Conservation (phyloP, 2,329 filamentous ascomycete genomes). For the Tolypocladium paradoxum region DNA sequence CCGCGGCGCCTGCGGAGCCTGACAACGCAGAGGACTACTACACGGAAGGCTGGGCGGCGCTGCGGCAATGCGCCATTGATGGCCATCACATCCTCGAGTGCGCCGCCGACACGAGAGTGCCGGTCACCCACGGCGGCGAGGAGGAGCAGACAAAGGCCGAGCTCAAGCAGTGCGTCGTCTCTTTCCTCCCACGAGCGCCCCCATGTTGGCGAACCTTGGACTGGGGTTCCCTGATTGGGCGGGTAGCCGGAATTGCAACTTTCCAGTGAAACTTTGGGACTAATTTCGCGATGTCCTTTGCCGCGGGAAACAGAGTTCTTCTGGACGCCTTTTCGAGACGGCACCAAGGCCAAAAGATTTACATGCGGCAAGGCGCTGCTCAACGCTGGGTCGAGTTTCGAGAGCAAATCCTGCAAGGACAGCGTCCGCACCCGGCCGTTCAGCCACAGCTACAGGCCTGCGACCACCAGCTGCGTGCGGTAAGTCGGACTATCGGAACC, state of each 20-base stretch:
- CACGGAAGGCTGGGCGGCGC: conserved; percentile 50
- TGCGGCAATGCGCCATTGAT: conserved; percentile 52
- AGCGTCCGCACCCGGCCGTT: conserved; percentile 34
- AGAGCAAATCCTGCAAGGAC: conserved; percentile 40
- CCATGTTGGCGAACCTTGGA: background rate
- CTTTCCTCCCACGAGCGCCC: background rate
- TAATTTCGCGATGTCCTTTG: background rate
- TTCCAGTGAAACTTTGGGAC: background rate
- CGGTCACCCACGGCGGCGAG: conserved; percentile 38
- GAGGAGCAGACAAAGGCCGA: conserved; percentile 52
- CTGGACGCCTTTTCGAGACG: conserved; percentile 51
- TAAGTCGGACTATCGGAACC: conserved; percentile 23
- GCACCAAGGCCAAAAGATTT: conserved; percentile 56
- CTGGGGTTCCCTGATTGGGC: background rate
- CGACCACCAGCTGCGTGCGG: conserved; percentile 45
- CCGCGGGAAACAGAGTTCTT: conserved; percentile 31
- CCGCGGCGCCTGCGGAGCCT: conserved; percentile 44
- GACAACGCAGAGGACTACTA: conserved; percentile 46
- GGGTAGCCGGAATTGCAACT: background rate
- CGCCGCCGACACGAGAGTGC: conserved; percentile 50
- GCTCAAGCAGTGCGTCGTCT: conserved; percentile 44
- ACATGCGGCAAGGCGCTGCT: conserved; percentile 47
- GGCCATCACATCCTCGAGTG: conserved; percentile 55
- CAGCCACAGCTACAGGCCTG: conserved; percentile 39
- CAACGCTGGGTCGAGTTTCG: conserved; percentile 49